Evolutionary conservation across 2,329 filamentous ascomycete genomes (phyloP), one percentile per base, ranked within the genome.

Genomic region (Clonostachys rosea): DNA sequence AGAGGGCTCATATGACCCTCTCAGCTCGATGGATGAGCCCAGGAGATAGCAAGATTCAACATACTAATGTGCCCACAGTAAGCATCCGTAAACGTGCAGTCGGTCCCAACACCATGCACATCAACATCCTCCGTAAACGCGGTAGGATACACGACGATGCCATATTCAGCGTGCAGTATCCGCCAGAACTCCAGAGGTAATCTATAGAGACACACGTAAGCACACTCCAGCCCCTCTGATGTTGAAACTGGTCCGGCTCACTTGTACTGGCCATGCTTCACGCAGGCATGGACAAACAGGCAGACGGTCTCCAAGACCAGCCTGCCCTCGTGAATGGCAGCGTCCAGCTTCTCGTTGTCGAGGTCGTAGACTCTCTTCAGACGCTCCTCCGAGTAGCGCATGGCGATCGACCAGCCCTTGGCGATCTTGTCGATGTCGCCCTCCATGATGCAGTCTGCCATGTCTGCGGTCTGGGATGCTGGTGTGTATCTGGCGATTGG

Each of bases 81-180:
- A 1, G 61, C 63, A 35, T 69, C 65, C 13, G 65, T 65, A 50
- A 65, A 69, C 2, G 65, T 68, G 4, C 62, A 54, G 8, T 66
- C 63, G 3, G 57, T 50, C 1, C 57, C 62, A 36, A 69, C 43
- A 1, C 63, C 65, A 8, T 53, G 54, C 10, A 63, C 49, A 20
- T 64, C 60, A 24, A 69, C 53, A 8, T 63, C 56, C 47, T 69
- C 66, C 10, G 60, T 65, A 47, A 69, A 52, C 5, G 67, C 66
- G 1, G 66, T 67, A 4, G 66, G 67, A 45, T 68, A 69, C 18
- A 69, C 62, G n/a, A 69, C 53, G 40, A 69, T 69, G 37, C 67
- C 67, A 30, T 67, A 69, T 44, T 69, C 66, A 7, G 57, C 49
- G 34, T 68, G 64, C 13, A 69, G 56, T 8, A 68, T 55, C 24